Evolutionary conservation across 192 early-diverging fungal species (phyloP), one percentile per base, ranked within the genome.

Genomic region (Neocallimastix lanati): DNA sequence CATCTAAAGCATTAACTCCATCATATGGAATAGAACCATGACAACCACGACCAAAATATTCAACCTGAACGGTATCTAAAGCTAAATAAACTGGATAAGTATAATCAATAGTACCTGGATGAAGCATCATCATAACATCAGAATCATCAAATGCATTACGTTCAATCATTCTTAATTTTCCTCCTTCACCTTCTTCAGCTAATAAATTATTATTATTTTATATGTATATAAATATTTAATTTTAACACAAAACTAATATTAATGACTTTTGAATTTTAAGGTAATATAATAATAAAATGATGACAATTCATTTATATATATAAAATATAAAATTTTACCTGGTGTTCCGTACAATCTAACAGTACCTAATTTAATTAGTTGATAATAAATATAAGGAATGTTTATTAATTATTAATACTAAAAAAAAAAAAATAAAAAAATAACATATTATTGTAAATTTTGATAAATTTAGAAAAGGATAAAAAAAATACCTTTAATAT

Each of bases 81-180:
- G 84, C 83, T 58, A 88, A 78, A 79, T 86, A 81, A 76, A 82
- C 35, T 78, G 78, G 35, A n/a, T 76, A 83, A 88, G 89, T 77
- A 88, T 80, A 82, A 40, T 82, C 78, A 7, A 80, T 80, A 80
- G 83, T 87, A 82, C 88, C 82, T 28, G 94, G 94, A 85, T 96
- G 94, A 38, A 91, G 82, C 93, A 96, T 96, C 85, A 96, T 82
- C 79, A 92, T 89, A 13, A 91, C 82, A 80, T 93, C 93, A 30
- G 89, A 81, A 81, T 87, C 87, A 29, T 92, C 85, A 84, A 94
- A 94, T 9, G 90, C 91, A 2, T 92, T 91, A 13, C 84, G 82
- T 33, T 93, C 80, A 29, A 92, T 85, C 81, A 96, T 84, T 4
- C 82, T 81, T 78, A 94, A 90, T 82, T 96, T 96, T 40, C 94